A percentile compares a stretch with the other conserved stretches of the same genome.
These are phyloP conservation scores for Silene latifolia DNA, from an alignment of 148 eudicot genomes.

Conservation along the genomic window DNA sequence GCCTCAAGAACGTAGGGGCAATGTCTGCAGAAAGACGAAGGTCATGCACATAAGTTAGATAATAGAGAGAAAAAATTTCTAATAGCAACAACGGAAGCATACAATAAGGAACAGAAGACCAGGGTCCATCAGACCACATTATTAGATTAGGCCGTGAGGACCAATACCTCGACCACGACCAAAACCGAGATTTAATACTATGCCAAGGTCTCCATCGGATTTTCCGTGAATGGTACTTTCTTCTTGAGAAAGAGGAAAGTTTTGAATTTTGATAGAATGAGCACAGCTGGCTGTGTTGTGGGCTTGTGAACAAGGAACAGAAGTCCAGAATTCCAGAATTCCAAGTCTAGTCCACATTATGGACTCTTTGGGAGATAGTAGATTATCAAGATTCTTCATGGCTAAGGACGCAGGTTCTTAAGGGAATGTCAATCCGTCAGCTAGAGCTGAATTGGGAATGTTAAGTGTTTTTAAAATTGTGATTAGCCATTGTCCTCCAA, in stretches of 20 bases:
- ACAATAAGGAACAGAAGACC: not conserved
- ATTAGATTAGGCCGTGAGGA: no score
- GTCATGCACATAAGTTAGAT: not conserved
- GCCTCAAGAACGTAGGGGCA: slow-evolving; percentile 87
- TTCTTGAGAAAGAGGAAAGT: not conserved
- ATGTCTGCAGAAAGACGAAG: slow-evolving; percentile 42
- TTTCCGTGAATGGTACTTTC: not conserved
- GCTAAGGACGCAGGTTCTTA: not conserved
- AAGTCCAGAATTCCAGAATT: not conserved
- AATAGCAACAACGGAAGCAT: not conserved
- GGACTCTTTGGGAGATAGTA: not conserved
- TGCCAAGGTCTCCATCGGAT: not conserved
- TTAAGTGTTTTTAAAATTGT: not conserved
- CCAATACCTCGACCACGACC: no score
- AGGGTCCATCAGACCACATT: not conserved
- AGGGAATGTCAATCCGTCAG: not conserved
- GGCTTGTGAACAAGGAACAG: not conserved
- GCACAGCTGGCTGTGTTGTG: not conserved
- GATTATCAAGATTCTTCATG: not conserved
- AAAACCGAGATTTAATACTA: no score
- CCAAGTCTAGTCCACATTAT: not conserved
- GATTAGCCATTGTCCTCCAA: not conserved
- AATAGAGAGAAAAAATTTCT: not conserved
- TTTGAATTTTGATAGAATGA: not conserved
- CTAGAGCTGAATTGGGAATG: not conserved